A percentile compares a stretch with the other conserved stretches of the same genome.
Conservation (phyloP, 805 yeast species). For the Lipomyces kockii region DNA sequence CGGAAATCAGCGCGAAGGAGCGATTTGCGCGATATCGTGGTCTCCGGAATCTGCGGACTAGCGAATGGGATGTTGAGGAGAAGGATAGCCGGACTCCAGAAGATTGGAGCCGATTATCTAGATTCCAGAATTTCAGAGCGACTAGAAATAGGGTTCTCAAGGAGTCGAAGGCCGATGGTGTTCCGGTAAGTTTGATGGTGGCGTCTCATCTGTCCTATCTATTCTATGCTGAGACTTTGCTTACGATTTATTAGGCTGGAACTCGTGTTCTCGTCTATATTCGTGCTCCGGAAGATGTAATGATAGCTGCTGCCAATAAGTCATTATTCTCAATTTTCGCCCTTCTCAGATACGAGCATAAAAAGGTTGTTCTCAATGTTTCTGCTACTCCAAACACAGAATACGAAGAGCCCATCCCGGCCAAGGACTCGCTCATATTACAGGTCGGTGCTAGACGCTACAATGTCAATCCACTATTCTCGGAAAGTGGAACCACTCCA, state of each 20-base stretch:
- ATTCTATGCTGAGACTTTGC: background rate
- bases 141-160: slow-evolving; percentile 72
- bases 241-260: slow-evolving; percentile 57
- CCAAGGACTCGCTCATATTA: slow-evolving; percentile 78
- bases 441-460: slow-evolving; percentile 95
- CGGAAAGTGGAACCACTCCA: slow-evolving; percentile 71
- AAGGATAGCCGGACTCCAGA: slow-evolving; percentile 73
- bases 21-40: slow-evolving; percentile 83
- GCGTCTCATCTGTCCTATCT: background rate
- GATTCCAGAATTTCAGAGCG: slow-evolving; percentile 76
- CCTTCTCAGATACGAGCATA: slow-evolving; percentile 82
- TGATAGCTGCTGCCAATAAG: slow-evolving; percentile 58
- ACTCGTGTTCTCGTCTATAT: slow-evolving; percentile 63
- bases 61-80: slow-evolving; percentile 89
- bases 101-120: slow-evolving; percentile 74
- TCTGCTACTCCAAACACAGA: slow-evolving; percentile 88
- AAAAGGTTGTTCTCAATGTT: slow-evolving; percentile 79
- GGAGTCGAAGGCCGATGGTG: slow-evolving; percentile 52
- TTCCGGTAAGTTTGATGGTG: slow-evolving; percentile 19
- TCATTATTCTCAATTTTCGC: slow-evolving; percentile 71
- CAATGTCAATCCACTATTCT: slow-evolving; percentile 78
- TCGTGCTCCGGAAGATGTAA: slow-evolving; percentile 54
- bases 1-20: slow-evolving; percentile 74
- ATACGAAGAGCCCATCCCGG: slow-evolving; percentile 79
- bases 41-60: slow-evolving; percentile 74